A percentile compares a stretch with the other conserved stretches of the same genome.
These are phyloP conservation scores for Eragrostis curvula DNA, from an alignment of 176 grass and related monocot species.

Conservation along the genomic window DNA sequence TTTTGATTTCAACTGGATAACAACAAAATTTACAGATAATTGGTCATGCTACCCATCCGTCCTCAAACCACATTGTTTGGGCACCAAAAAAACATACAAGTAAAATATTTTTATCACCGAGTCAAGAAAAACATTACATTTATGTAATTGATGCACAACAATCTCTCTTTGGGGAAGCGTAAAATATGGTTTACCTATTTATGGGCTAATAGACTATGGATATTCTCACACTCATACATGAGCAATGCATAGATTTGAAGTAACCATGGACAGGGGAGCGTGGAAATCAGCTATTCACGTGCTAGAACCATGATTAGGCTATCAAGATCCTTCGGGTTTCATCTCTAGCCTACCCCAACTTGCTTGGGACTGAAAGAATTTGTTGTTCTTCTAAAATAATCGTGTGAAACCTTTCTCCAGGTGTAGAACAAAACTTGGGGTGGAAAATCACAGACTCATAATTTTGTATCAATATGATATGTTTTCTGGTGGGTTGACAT, in stretches of 20 bases:
- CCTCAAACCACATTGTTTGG: constrained; percentile 20
- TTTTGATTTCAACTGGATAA: background rate
- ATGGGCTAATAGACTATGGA: background rate
- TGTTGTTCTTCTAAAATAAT: background rate
- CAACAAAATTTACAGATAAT: background rate
- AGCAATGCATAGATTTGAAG: background rate
- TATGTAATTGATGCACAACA: background rate
- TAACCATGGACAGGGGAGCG: no score
- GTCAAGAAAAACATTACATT: background rate
- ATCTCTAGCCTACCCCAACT: no score
- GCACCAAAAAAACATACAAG: constrained; percentile 12
- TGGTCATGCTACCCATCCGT: background rate
- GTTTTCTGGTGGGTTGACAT: background rate
- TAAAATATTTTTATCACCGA: background rate
- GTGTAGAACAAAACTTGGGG: background rate
- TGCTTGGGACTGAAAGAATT: no score
- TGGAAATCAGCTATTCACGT: no score
- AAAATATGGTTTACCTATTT: background rate
- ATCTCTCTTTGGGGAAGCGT: background rate
- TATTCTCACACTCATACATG: background rate
- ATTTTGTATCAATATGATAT: background rate
- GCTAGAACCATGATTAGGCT: no score
- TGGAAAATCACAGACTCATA: background rate
- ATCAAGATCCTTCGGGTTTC: no score
- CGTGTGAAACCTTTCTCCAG: background rate